A percentile compares a stretch with the other conserved stretches of the same genome.
phyloP scores from a whole-genome alignment of 2,329 filamentous ascomycete genomes.

The Exophiala spinifera region DNA sequence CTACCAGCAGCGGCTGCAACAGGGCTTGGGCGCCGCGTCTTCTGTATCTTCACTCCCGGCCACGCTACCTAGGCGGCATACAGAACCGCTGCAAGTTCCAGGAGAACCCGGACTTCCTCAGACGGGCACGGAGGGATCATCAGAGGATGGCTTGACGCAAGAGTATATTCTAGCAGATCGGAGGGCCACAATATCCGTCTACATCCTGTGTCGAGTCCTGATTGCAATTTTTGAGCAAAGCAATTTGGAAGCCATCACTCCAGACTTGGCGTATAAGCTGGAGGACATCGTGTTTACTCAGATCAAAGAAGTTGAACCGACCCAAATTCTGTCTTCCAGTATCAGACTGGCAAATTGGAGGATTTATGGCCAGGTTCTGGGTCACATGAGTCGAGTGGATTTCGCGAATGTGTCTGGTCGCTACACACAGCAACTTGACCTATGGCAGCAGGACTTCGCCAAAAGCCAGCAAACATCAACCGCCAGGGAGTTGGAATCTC shows the following conservation, averaged over 20 bases:
- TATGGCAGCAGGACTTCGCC: constrained; percentile 70
- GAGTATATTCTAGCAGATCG: constrained; percentile 78
- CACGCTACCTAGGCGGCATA: constrained; percentile 66
- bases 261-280: constrained; percentile 89
- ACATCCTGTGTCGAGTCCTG: constrained; percentile 87
- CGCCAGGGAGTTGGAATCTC: constrained; percentile 69
- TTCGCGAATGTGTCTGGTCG: constrained; percentile 79
- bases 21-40: neutral
- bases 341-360: constrained; percentile 93
- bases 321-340: constrained; percentile 66
- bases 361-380: constrained; percentile 85
- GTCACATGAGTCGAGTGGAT: constrained; percentile 93
- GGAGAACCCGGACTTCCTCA: constrained; percentile 35
- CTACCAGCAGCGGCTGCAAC: constrained; percentile 19
- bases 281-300: constrained; percentile 97
- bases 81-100: constrained; percentile 61
- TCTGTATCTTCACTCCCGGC: constrained; percentile 29
- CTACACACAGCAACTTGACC: constrained; percentile 77
- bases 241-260: constrained; percentile 73
- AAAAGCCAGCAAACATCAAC: constrained; percentile 59
- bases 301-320: constrained; percentile 80
- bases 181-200: constrained; percentile 90
- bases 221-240: constrained; percentile 94
- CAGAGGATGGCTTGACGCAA: constrained; percentile 38
- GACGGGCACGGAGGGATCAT: constrained; percentile 33